Conservation (phyloP, 2,329 filamentous ascomycete species). For the Fusarium clavum region DNA sequence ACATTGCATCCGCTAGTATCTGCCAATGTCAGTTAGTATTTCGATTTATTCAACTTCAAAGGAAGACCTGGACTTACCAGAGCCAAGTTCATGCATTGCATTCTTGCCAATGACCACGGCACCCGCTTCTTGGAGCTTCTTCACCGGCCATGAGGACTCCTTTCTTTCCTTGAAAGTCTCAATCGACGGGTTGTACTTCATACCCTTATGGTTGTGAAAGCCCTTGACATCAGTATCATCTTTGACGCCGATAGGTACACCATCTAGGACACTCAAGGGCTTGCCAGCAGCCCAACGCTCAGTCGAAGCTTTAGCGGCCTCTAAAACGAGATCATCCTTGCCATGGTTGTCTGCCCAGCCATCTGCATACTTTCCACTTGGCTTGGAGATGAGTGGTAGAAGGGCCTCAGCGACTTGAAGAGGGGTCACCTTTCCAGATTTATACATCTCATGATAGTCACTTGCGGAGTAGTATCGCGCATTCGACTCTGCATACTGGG, state of each 20-base stretch:
- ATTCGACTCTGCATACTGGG: conserved; percentile 54
- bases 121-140: conserved; percentile 77
- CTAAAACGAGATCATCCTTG: conserved; percentile 66
- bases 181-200: conserved; percentile 67
- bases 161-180: conserved; percentile 62
- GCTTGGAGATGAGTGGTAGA: conserved; percentile 73
- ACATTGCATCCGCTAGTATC: conserved; percentile 87
- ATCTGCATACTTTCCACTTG: conserved; percentile 71
- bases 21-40: conserved; percentile 41
- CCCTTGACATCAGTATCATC: conserved; percentile 81
- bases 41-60: conserved; percentile 12
- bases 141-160: conserved; percentile 76
- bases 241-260: conserved; percentile 85
- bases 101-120: conserved; percentile 81
- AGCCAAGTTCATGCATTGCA: conserved; percentile 83
- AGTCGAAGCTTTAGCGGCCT: conserved; percentile 79
- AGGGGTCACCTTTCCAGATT: conserved; percentile 76
- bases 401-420: conserved; percentile 77
- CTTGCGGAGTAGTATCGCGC: conserved; percentile 74
- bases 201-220: conserved; percentile 75
- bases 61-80: conserved; percentile 60
- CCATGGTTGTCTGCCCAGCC: conserved; percentile 78
- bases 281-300: conserved; percentile 75
- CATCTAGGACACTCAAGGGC: conserved; percentile 78
- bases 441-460: conserved; percentile 83